A percentile compares a stretch with the other conserved stretches of the same genome.
These are phyloP conservation scores for Alternaria infectoria DNA, from an alignment of 2,329 filamentous ascomycete species.

Conservation along the genomic window DNA sequence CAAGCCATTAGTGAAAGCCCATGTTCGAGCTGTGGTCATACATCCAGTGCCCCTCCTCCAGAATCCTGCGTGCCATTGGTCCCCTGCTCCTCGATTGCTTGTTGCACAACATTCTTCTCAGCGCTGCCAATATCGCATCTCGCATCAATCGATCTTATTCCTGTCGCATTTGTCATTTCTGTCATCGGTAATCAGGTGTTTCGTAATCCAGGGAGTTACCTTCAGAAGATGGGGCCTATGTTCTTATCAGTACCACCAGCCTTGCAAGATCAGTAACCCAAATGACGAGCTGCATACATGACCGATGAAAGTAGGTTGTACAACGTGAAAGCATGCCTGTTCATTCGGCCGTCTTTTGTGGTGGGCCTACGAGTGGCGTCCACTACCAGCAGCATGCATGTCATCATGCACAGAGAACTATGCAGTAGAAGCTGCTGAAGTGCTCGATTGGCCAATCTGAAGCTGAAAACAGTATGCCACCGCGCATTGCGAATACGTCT, in stretches of 20 bases:
- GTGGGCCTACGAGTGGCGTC: not conserved
- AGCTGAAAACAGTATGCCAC: not conserved
- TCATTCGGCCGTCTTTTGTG: not conserved
- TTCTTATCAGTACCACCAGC: not conserved
- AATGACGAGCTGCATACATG: not conserved
- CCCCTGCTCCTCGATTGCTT: constrained; percentile 22
- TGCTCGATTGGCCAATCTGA: not conserved
- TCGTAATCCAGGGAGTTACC: not conserved
- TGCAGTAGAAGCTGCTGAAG: not conserved
- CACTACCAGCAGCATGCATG: not conserved
- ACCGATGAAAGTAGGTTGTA: not conserved
- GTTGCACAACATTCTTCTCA: constrained; percentile 9
- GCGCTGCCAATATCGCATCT: not conserved
- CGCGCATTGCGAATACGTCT: not conserved
- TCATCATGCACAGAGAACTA: not conserved
- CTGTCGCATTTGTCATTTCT: not conserved
- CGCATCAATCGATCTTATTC: not conserved
- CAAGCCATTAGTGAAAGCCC: not conserved
- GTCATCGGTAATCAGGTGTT: not conserved
- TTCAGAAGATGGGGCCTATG: not conserved
- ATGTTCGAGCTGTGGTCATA: not conserved
- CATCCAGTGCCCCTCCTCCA: constrained; percentile 10
- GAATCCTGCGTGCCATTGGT: constrained; percentile 12
- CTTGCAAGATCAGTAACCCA: not conserved
- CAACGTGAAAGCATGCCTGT: not conserved